Base-by-base conservation (phyloP, 305 asterid species). In the Solanum aculeatissimum region DNA sequence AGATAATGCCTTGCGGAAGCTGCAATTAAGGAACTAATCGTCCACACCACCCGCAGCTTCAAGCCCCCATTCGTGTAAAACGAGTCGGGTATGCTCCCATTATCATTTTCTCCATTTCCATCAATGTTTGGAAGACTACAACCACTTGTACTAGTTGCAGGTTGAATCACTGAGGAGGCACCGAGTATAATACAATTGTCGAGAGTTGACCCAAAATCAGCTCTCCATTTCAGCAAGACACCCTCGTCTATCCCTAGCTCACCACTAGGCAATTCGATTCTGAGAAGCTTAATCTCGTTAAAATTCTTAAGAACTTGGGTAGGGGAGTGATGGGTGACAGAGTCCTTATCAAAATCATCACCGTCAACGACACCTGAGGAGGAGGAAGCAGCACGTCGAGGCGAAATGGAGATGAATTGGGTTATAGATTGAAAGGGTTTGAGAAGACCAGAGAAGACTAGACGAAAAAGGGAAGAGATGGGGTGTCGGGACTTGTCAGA, bases 1-100 rank as follows among this genome's bases (percentile, higher is more conserved):
- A 96, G 88, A 84, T 96, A 94, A 88, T 96, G 99, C 89, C 99
- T 91, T 0, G 99, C 99, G 6, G 99, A 94, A 74, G 99, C 99
- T 15, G 99, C 99, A 16, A 96, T 94, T 87, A 96, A 85, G 45
- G 99, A 96, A 86, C 99, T 96, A 58, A 96, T 96, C 12, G 99
- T 96, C 99, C 99, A 96, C 27, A 96, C 98, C 2, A 96, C 99
- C 10, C 99, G 95, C 89, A 96, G 82, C 69, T 96, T 96, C 89
- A 96, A 87, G 9, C 98, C 99, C 57, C 99, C 99, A 57, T 94
- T 96, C 1, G 97, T 93, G 91, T 94, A 94, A 89, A 96, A 94
- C 21, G 99, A 92, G 81, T 96, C 99, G 0, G 99, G 99, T 83
- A 96, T 94, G 88, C 94, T 93, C 43, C 98, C 99, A 75, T 88